Evolutionary conservation across 1,284 basidiomycete species (phyloP).

Genomic region (Stygiomarasmius scandens): DNA sequence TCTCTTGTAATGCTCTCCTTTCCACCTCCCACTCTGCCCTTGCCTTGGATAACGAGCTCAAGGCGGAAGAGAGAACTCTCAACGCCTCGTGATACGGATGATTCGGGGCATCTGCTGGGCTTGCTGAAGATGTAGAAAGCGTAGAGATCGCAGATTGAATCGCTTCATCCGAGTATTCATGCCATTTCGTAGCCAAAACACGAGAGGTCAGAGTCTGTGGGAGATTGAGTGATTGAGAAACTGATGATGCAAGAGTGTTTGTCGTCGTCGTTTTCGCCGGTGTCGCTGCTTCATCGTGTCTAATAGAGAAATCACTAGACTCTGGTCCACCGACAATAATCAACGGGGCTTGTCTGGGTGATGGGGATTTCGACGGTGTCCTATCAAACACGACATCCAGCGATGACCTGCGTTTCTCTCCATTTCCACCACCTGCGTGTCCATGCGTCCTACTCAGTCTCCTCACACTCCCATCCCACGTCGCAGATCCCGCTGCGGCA

Average conservation of each 20-base stretch:
- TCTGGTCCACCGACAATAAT: constrained; percentile 55
- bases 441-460: constrained; percentile 39
- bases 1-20: constrained; percentile 54
- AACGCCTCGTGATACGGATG: constrained; percentile 70
- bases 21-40: constrained; percentile 66
- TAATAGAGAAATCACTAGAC: constrained; percentile 11
- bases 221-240: not conserved
- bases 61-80: constrained; percentile 68
- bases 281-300: not conserved
- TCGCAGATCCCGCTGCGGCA: constrained; percentile 30
- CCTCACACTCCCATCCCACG: constrained; percentile 66
- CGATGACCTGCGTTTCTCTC: too few relatives aligned
- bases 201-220: constrained; percentile 33
- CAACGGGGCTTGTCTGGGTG: constrained; percentile 39
- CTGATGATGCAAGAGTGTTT: not conserved
- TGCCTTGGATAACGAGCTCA: constrained; percentile 56
- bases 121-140: constrained; percentile 38
- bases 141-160: constrained; percentile 63
- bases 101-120: constrained; percentile 46
- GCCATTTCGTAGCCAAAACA: constrained; percentile 67
- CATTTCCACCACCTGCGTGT: constrained; percentile 22
- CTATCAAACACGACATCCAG: constrained; percentile 40
- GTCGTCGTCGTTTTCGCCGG: constrained; percentile 18
- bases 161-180: constrained; percentile 70
- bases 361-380: constrained; percentile 19